A percentile compares a stretch with the other conserved stretches of the same genome.
Conservation (phyloP, 23 red algal genomes). For the Gracilaria domingensis region DNA sequence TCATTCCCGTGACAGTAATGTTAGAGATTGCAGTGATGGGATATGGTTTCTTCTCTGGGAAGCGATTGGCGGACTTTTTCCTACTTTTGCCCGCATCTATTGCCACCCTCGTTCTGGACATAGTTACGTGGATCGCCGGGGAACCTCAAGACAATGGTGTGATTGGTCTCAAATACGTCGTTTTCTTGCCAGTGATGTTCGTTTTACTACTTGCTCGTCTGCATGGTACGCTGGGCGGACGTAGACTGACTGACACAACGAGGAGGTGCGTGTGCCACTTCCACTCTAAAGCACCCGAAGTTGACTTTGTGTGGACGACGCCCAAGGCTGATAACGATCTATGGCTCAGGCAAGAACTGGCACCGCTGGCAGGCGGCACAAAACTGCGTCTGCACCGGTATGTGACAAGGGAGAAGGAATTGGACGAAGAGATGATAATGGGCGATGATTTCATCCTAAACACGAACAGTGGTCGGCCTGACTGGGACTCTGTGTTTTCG, state of each 20-base stretch:
- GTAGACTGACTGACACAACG: slow-evolving; percentile 5
- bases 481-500: slow-evolving; percentile 69
- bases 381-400: slow-evolving; percentile 66
- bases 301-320: slow-evolving; percentile 83
- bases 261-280: neutral
- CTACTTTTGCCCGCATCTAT: slow-evolving; percentile 39
- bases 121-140: neutral
- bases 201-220: slow-evolving; percentile 49
- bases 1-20: slow-evolving; percentile 35
- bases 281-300: slow-evolving; percentile 20
- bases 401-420: slow-evolving; percentile 65
- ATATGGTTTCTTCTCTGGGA: slow-evolving; percentile 19
- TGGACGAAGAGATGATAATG: slow-evolving; percentile 33
- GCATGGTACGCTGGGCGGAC: slow-evolving; percentile 42
- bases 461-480: slow-evolving; percentile 58
- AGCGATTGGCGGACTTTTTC: slow-evolving; percentile 46
- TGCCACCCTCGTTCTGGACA: slow-evolving; percentile 1
- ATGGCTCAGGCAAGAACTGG: slow-evolving; percentile 63
- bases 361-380: slow-evolving; percentile 47
- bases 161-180: slow-evolving; percentile 25
- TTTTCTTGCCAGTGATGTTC: slow-evolving; percentile 36
- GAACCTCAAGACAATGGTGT: neutral
- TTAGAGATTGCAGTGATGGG: slow-evolving; percentile 40
- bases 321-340: slow-evolving; percentile 51
- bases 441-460: slow-evolving; percentile 35